Evolutionary conservation across 2,329 filamentous ascomycete species (phyloP).

Genomic region (Coniochaeta hoffmannii): DNA sequence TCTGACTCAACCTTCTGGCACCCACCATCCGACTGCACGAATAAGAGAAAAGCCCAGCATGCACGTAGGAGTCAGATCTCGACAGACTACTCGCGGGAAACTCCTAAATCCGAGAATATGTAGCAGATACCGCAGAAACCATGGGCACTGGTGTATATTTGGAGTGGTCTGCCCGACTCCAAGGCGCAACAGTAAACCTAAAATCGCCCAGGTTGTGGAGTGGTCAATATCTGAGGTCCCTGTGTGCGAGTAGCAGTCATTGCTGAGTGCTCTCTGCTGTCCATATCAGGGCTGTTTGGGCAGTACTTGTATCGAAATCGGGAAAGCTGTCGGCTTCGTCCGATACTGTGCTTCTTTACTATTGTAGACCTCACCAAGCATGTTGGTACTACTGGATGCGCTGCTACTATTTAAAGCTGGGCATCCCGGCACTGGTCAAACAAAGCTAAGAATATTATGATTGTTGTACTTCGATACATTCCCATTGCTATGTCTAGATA

Average conservation of each 20-base stretch:
- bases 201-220: no score
- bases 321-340: neutral
- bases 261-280: no score
- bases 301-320: no score
- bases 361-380: neutral
- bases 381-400: neutral
- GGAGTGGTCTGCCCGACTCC: neutral
- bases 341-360: neutral
- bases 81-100: neutral
- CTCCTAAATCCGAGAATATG: neutral
- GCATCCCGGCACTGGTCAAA: neutral
- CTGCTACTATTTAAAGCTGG: neutral
- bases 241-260: no score
- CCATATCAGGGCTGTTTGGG: no score
- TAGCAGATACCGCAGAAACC: neutral
- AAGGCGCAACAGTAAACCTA: no score
- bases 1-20: neutral
- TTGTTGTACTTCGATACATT: no score
- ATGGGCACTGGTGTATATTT: neutral
- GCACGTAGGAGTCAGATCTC: neutral
- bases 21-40: neutral
- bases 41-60: neutral
- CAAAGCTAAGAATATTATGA: neutral
- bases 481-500: neutral
- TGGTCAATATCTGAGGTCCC: no score